Evolutionary conservation across 176 grass and related monocot genomes (phyloP).

Genomic region (Rhynchospora breviuscula): DNA sequence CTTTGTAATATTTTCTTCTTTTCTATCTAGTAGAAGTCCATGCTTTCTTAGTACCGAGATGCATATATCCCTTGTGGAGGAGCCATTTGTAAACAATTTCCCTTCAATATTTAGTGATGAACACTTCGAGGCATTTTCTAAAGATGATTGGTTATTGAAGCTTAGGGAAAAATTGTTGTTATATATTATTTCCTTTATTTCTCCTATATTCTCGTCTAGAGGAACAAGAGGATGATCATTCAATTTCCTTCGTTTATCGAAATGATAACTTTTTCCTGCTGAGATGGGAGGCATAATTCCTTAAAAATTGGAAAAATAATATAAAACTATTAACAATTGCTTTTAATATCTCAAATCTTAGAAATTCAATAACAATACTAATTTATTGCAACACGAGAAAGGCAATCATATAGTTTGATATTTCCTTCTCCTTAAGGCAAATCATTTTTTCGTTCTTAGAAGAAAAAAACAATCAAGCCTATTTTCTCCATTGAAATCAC

Average conservation of each 20-base stretch:
- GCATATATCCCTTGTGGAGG: conserved; percentile 46
- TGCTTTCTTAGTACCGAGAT: conserved; percentile 45
- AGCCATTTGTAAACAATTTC: conserved; percentile 30
- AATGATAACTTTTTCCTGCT: conserved; percentile 4
- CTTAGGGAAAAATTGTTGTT: conserved; percentile 15
- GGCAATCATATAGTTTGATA: neutral
- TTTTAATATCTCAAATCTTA: neutral
- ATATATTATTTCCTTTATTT: neutral
- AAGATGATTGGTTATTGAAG: conserved; percentile 21
- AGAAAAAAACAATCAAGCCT: neutral
- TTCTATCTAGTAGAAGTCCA: conserved; percentile 23
- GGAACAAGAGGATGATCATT: conserved; percentile 3
- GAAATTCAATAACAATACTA: neutral
- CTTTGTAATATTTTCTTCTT: conserved; percentile 21
- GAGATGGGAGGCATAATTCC: conserved; percentile 18
- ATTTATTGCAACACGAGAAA: neutral
- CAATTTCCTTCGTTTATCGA: conserved; percentile 51
- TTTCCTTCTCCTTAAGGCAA: neutral
- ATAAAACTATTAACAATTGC: neutral
- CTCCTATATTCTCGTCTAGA: conserved; percentile 25
- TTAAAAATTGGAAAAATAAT: neutral
- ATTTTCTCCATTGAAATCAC: neutral
- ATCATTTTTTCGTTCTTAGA: neutral
- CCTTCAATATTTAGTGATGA: conserved; percentile 28
- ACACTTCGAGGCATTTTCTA: conserved; percentile 33